These are phyloP conservation scores for Cladophialophora immunda DNA, from an alignment of 2,329 filamentous ascomycete species.

Conservation along the genomic window DNA sequence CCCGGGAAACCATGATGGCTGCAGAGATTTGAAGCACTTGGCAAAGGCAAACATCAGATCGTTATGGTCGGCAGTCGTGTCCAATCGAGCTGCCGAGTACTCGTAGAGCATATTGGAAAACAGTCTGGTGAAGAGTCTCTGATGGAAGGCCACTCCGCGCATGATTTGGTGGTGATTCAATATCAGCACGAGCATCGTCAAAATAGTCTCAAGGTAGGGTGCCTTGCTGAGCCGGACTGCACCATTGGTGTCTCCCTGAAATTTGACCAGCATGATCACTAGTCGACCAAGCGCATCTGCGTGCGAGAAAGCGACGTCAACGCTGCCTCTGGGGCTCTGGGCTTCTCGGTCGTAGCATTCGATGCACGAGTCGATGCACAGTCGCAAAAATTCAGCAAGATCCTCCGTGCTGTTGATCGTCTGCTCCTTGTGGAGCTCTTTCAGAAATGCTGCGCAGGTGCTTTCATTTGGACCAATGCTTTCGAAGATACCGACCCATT, in stretches of 20 bases:
- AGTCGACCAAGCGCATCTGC: constrained; percentile 86
- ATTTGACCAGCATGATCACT: constrained; percentile 76
- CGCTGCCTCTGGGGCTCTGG: constrained; percentile 66
- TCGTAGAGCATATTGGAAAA: constrained; percentile 85
- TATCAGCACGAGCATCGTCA: constrained; percentile 80
- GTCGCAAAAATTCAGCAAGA: constrained; percentile 79
- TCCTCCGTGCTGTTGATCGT: constrained; percentile 79
- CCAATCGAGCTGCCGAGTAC: constrained; percentile 67
- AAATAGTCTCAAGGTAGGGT: constrained; percentile 77
- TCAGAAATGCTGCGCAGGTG: constrained; percentile 77
- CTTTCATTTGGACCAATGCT: constrained; percentile 79
- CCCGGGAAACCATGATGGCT: constrained; percentile 78
- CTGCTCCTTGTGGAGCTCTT: constrained; percentile 79
- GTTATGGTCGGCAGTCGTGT: constrained; percentile 68
- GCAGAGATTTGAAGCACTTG: constrained; percentile 74
- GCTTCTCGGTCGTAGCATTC: constrained; percentile 78
- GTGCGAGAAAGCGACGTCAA: constrained; percentile 68
- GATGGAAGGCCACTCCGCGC: constrained; percentile 81
- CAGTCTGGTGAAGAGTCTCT: constrained; percentile 89
- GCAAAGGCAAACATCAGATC: constrained; percentile 78
- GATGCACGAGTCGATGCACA: constrained; percentile 81
- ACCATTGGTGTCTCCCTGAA: constrained; percentile 69
- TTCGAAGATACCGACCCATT: constrained; percentile 87
- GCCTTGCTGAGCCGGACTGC: constrained; percentile 70
- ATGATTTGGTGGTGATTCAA: constrained; percentile 86